These are phyloP conservation scores for Phlyctochytrium arcticum DNA, from an alignment of 192 early-diverging fungal species.

Conservation along the genomic window DNA sequence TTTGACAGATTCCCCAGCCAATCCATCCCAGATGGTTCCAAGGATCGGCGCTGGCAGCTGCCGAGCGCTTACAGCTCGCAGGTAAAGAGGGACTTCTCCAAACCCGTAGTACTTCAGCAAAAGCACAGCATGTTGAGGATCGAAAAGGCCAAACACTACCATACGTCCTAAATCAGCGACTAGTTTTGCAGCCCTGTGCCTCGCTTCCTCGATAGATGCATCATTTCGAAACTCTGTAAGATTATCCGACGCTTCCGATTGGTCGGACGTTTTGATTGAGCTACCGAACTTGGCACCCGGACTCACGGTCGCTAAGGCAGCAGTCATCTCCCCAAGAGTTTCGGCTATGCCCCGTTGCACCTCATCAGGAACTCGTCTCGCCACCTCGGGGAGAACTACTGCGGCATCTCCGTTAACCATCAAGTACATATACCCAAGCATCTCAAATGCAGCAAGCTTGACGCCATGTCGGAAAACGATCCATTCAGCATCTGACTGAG, in stretches of 20 bases:
- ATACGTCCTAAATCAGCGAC: slow-evolving; percentile 3
- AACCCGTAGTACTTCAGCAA: slow-evolving; percentile 20
- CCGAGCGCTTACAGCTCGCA: neutral
- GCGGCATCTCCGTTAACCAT: slow-evolving; percentile 15
- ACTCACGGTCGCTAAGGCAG: neutral
- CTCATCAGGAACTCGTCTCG: neutral
- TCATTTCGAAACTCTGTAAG: neutral
- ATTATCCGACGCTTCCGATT: neutral
- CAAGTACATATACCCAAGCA: slow-evolving; percentile 10
- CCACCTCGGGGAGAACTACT: neutral
- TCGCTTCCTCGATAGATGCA: slow-evolving; percentile 12
- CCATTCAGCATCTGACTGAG: slow-evolving; percentile 1
- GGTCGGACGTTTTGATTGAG: neutral
- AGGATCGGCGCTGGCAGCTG: neutral
- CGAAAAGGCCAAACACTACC: neutral
- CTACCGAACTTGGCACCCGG: no score
- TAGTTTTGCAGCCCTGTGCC: neutral
- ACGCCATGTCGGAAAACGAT: slow-evolving; percentile 13
- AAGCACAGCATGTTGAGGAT: slow-evolving; percentile 1
- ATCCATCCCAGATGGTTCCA: slow-evolving; percentile 25
- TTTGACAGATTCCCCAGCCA: slow-evolving; percentile 3
- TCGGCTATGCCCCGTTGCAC: slow-evolving; percentile 11
- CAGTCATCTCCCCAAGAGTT: neutral
- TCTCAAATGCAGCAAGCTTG: slow-evolving; percentile 17
- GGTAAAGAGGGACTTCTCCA: neutral